Percentiles rank a stretch among this genome's conserved stretches.
phyloP scores from a whole-genome alignment of 2,329 filamentous ascomycete species.

The Reticulascus tulasneorum region DNA sequence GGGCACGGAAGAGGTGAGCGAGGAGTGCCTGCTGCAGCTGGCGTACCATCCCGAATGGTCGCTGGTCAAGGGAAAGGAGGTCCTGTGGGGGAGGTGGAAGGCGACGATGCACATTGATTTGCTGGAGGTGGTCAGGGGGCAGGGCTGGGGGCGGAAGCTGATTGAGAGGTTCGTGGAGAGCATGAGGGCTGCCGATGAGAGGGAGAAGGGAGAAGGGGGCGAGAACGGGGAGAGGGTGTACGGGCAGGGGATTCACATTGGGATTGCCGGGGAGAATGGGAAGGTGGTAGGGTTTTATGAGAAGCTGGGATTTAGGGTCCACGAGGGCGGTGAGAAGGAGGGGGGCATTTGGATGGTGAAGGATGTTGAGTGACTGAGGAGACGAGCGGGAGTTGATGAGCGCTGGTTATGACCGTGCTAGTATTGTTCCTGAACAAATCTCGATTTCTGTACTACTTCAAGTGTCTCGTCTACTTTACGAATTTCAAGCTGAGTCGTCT shows the following conservation, averaged over 20 bases:
- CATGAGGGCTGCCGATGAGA: constrained; percentile 21
- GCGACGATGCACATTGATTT: constrained; percentile 49
- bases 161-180: constrained; percentile 37
- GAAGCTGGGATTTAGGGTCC: constrained; percentile 38
- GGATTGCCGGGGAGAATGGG: constrained; percentile 40
- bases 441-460: too few species aligned
- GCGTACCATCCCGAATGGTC: constrained; percentile 36
- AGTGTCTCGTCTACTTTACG: too few species aligned
- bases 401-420: too few species aligned
- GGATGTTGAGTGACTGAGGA: constrained; percentile 30
- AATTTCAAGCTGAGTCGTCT: too few species aligned
- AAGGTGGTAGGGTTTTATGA: constrained; percentile 47
- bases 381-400: too few species aligned
- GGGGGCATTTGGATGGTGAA: constrained; percentile 38
- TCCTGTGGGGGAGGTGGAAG: constrained; percentile 28
- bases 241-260: constrained; percentile 38
- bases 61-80: constrained; percentile 31
- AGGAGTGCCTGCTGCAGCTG: constrained; percentile 33
- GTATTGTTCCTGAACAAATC: too few species aligned
- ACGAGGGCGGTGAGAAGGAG: constrained; percentile 28
- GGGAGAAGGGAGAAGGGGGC: constrained; percentile 1
- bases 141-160: constrained; percentile 41
- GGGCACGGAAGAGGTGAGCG: constrained; percentile 22
- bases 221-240: constrained; percentile 13
- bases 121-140: constrained; percentile 34